Percentiles rank a stretch among this genome's conserved stretches.
These are phyloP conservation scores for Chenopodium formosanum DNA, from an alignment of 148 eudicot species.

Conservation along the genomic window DNA sequence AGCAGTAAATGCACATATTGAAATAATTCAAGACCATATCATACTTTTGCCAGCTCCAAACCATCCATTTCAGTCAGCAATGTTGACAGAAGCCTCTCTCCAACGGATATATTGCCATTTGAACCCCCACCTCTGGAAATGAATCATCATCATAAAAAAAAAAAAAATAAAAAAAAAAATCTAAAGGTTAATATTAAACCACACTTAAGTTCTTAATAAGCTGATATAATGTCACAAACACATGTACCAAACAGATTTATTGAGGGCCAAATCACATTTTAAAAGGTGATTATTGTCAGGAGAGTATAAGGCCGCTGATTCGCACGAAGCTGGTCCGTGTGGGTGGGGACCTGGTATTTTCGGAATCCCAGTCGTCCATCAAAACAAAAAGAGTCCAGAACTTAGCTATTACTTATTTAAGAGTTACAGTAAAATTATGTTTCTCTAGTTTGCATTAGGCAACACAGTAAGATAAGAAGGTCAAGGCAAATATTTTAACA, in stretches of 20 bases:
- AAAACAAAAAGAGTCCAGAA: not conserved
- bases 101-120: conserved; percentile 61
- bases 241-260: not conserved
- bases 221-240: not conserved
- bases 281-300: not conserved
- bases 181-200: not conserved
- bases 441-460: not conserved
- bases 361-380: too few species aligned
- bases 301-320: not conserved
- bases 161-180: not conserved
- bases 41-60: conserved; percentile 80
- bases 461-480: not conserved
- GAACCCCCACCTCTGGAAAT: conserved; percentile 72
- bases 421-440: not conserved
- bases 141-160: not conserved
- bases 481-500: not conserved
- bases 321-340: too few species aligned
- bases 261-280: not conserved
- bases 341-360: too few species aligned
- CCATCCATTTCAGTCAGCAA: conserved; percentile 98
- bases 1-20: not conserved
- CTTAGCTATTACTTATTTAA: not conserved
- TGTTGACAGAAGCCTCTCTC: conserved; percentile 92
- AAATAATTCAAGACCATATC: conserved; percentile 17
- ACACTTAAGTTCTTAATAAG: not conserved